phyloP scores from a whole-genome alignment of 305 asterid genomes.

The Fraxinus dipetala region DNA sequence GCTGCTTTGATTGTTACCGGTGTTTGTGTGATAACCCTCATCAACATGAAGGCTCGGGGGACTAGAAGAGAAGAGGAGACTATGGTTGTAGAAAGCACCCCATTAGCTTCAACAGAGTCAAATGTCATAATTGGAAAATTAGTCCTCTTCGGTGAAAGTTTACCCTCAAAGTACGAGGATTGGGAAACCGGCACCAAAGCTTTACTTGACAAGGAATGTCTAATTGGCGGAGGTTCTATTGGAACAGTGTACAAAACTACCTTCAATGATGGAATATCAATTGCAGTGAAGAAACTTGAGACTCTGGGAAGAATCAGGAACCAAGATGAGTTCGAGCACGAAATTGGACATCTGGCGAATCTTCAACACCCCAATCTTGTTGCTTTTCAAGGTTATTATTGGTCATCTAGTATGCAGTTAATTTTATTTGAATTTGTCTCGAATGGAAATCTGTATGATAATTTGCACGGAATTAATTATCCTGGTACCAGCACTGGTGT shows the following conservation, averaged over 20 bases:
- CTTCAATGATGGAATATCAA: constrained; percentile 63
- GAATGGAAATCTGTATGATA: constrained; percentile 69
- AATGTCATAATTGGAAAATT: constrained; percentile 72
- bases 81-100: constrained; percentile 60
- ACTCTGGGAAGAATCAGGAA: constrained; percentile 69
- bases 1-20: constrained; percentile 67
- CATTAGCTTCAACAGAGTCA: constrained; percentile 68
- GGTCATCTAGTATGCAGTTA: constrained; percentile 81
- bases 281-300: constrained; percentile 86
- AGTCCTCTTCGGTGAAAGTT: constrained; percentile 71
- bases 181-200: constrained; percentile 96
- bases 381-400: constrained; percentile 74
- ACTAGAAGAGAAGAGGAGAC: constrained; percentile 54
- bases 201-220: constrained; percentile 77
- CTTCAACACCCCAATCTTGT: constrained; percentile 72
- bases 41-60: constrained; percentile 65
- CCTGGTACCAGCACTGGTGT: constrained; percentile 66
- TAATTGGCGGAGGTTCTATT: constrained; percentile 78
- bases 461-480: constrained; percentile 59
- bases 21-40: constrained; percentile 60
- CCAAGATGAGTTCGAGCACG: constrained; percentile 90
- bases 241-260: constrained; percentile 79
- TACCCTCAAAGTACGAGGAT: constrained; percentile 86
- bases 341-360: constrained; percentile 70
- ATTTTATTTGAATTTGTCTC: constrained; percentile 65